Evolutionary conservation across 495 filamentous ascomycete genomes (phyloP), one percentile per base, ranked within the genome.

Genomic region (Clavariopsis aquatica): DNA sequence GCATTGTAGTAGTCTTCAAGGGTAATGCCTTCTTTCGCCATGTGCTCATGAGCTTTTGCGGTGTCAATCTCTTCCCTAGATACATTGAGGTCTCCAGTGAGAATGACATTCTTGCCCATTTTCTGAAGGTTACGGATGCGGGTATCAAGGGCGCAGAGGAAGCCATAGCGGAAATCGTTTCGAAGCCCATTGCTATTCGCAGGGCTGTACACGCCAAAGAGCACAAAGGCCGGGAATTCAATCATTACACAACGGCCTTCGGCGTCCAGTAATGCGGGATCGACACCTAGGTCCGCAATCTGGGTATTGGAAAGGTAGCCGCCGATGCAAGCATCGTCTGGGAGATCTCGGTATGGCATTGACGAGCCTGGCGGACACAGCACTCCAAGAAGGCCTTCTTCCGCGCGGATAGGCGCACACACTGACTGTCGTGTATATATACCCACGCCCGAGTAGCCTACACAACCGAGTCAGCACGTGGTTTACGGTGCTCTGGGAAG

Each of bases 361-460:
- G 86, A 81, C 1, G 89, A 90, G 69, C 86, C 89, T 1, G 91
- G 92, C 1, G 91, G 86, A 31, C 83, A 86, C 26, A 97, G 82
- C 12, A 90, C 79, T 9, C 94, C 94, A 2, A 90, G 89, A 57
- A 98, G 84, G 27, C 94, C 94, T 80, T 97, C 94, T 78, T 98
- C 94, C 1, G 92, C 93, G 47, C 88, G 85, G 15, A 98, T 92
- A 0, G 94, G 94, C 19, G 86, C 85, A 74, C 94, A 98, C 56
- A 85, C 87, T 3, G 89, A 84, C 72, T 92, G 91, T n/a, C 93
- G 85, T 1, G 92, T 96, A 75, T 98, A 98, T 20, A 98, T 90
- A 13, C 89, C 94, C 1, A 98, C 91, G 1, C 94, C 94, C 19
- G 94, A 95, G 73, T 98, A 98, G n/a, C 94, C 93, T 95, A 58